Percentiles rank a stretch among this genome's conserved stretches.
Evolutionary conservation across 192 early-diverging fungal genomes (phyloP).

Genomic region (Coemansia sp.): DNA sequence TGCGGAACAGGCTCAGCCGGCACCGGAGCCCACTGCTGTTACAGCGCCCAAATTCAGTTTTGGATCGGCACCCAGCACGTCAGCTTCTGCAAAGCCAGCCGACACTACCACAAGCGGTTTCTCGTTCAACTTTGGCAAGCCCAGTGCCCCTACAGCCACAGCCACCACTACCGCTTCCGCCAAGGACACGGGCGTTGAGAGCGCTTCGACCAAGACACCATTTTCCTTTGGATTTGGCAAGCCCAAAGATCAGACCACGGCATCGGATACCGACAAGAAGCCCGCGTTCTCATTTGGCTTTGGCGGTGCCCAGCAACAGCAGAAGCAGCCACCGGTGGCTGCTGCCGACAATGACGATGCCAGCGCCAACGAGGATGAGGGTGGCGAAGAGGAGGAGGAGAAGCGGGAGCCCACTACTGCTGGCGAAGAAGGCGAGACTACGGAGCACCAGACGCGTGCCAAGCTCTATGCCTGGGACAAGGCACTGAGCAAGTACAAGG

Average conservation of each 20-base stretch:
- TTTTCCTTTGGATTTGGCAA: constrained; percentile 42
- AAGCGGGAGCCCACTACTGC: constrained; percentile 22
- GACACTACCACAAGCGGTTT: constrained; percentile 5
- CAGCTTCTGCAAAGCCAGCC: neutral
- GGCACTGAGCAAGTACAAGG: constrained; percentile 27
- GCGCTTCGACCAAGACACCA: constrained; percentile 18
- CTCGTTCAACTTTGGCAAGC: constrained; percentile 29
- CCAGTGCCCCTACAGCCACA: constrained; percentile 7
- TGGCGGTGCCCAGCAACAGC: constrained; percentile 5
- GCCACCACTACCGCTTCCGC: neutral
- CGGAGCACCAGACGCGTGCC: constrained; percentile 29
- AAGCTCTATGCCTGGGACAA: constrained; percentile 50
- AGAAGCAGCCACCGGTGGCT: neutral
- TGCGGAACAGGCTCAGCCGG: neutral
- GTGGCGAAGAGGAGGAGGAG: constrained; percentile 12
- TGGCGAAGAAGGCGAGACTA: constrained; percentile 52
- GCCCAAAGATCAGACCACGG: neutral
- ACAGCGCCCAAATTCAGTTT: constrained; percentile 7
- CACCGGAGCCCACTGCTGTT: neutral
- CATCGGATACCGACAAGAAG: constrained; percentile 4
- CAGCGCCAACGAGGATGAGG: neutral
- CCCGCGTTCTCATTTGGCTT: constrained; percentile 46
- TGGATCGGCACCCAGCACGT: constrained; percentile 2
- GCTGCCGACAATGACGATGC: constrained; percentile 1
- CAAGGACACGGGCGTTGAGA: neutral